phyloP scores from a whole-genome alignment of 2,329 filamentous ascomycete species.

The Zarea fungicola region DNA sequence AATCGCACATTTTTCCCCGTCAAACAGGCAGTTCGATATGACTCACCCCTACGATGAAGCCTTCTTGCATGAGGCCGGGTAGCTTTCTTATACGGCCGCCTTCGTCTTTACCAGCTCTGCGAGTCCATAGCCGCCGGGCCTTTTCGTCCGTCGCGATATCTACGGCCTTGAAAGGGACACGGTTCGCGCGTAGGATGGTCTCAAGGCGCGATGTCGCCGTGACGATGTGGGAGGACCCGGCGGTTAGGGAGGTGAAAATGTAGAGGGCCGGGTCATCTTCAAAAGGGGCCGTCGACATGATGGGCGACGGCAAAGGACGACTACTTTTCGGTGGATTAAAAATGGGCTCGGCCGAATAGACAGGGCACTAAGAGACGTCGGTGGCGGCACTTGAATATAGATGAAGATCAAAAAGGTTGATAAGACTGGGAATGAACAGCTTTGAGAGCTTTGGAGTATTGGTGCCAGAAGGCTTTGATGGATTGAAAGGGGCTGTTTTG shows the following conservation, averaged over 20 bases:
- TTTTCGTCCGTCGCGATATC: constrained; percentile 88
- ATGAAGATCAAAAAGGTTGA: neutral
- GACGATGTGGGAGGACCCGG: constrained; percentile 92
- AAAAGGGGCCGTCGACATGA: constrained; percentile 36
- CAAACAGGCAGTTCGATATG: neutral
- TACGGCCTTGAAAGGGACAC: constrained; percentile 86
- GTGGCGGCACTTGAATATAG: neutral
- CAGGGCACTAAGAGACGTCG: neutral
- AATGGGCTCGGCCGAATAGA: neutral
- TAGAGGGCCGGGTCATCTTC: constrained; percentile 70
- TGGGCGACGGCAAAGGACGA: neutral
- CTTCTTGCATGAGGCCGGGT: constrained; percentile 82
- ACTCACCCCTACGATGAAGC: constrained; percentile 77
- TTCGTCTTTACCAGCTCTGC: constrained; percentile 69
- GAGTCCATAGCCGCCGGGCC: constrained; percentile 82
- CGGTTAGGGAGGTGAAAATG: constrained; percentile 93
- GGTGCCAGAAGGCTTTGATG: neutral
- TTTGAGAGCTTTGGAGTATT: neutral
- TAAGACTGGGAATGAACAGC: neutral
- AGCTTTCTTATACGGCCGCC: constrained; percentile 65
- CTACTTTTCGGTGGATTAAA: neutral
- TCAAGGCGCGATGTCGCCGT: constrained; percentile 94
- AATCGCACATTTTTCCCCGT: neutral
- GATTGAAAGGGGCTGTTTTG: constrained; percentile 10
- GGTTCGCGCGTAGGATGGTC: constrained; percentile 92